These are phyloP conservation scores for Acanthamoeba polyphaga DNA, from an alignment of 208 protist species.

Conservation along the genomic window DNA sequence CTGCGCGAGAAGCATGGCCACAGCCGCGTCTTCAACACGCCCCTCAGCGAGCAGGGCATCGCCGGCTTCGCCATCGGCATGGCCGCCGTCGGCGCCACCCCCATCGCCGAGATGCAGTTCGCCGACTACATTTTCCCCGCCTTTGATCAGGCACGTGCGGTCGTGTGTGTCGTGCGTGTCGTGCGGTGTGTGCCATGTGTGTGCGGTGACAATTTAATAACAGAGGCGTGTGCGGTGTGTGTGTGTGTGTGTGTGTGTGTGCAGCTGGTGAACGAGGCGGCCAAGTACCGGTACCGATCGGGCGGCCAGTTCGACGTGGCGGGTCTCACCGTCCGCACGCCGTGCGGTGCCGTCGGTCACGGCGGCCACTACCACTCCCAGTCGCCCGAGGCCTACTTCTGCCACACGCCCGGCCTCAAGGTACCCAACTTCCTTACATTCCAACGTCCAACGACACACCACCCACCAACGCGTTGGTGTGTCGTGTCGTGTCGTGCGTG, in stretches of 20 bases:
- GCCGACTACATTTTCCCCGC: conserved; percentile 99
- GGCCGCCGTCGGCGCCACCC: conserved; percentile 90
- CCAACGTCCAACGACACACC: not conserved
- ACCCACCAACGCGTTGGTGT: not conserved
- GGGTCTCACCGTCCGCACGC: conserved; percentile 95
- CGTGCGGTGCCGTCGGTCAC: conserved; percentile 98
- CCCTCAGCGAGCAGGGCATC: conserved; percentile 97
- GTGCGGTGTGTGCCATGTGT: not conserved
- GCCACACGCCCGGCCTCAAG: conserved; percentile 95
- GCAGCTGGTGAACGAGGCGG: conserved; percentile 98
- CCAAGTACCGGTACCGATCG: conserved; percentile 98
- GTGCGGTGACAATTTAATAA: not conserved
- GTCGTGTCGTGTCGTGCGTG: not conserved
- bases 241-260: not conserved
- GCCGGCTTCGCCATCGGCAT: conserved; percentile 98
- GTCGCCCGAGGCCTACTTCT: conserved; percentile 96
- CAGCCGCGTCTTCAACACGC: conserved; percentile 97
- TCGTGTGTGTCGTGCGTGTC: not conserved
- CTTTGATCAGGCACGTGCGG: conserved; percentile 93
- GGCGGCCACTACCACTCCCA: conserved; percentile 98
- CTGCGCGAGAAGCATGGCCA: conserved; percentile 86
- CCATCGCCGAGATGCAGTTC: conserved; percentile 99
- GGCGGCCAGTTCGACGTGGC: conserved; percentile 95
- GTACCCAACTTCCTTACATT: conserved; percentile 42
- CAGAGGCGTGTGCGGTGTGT: not conserved